Conservation (phyloP, 306 rosid genomes). For the Cucurbita pepo region DNA sequence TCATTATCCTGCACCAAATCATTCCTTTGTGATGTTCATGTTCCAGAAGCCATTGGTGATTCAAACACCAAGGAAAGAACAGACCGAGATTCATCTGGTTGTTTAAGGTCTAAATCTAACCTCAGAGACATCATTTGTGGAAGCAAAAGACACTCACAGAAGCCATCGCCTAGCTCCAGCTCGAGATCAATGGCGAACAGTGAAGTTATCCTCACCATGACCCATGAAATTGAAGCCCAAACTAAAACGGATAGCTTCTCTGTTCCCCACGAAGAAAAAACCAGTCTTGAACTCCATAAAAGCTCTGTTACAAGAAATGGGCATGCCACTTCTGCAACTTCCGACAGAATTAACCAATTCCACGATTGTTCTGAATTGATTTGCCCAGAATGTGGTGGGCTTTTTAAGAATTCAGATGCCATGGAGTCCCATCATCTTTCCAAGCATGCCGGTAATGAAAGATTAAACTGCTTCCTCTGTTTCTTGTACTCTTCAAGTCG, state of each 20-base stretch:
- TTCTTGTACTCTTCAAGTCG: neutral
- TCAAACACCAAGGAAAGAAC: neutral
- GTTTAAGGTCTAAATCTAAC: slow-evolving; percentile 13
- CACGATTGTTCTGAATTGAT: slow-evolving; percentile 4
- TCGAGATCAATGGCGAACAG: slow-evolving; percentile 1
- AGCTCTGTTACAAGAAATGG: neutral
- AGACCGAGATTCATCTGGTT: neutral
- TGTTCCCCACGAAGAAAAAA: neutral
- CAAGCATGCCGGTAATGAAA: slow-evolving; percentile 29
- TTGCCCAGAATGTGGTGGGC: slow-evolving; percentile 28
- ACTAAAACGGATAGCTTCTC: neutral
- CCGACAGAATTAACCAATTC: neutral
- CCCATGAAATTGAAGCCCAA: slow-evolving; percentile 8
- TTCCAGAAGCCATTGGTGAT: slow-evolving; percentile 15
- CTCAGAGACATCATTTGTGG: slow-evolving; percentile 12
- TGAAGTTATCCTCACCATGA: slow-evolving; percentile 2
- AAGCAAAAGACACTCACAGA: slow-evolving; percentile 20
- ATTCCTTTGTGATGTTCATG: slow-evolving; percentile 26
- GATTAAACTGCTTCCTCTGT: neutral
- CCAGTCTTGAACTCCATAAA: neutral
- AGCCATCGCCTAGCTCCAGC: slow-evolving; percentile 8
- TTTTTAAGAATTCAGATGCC: slow-evolving; percentile 6
- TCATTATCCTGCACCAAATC: slow-evolving; percentile 26
- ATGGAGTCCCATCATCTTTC: neutral
- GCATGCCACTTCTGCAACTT: neutral